phyloP scores from a whole-genome alignment of 345 rosid species.

The Eucalyptus globulus region DNA sequence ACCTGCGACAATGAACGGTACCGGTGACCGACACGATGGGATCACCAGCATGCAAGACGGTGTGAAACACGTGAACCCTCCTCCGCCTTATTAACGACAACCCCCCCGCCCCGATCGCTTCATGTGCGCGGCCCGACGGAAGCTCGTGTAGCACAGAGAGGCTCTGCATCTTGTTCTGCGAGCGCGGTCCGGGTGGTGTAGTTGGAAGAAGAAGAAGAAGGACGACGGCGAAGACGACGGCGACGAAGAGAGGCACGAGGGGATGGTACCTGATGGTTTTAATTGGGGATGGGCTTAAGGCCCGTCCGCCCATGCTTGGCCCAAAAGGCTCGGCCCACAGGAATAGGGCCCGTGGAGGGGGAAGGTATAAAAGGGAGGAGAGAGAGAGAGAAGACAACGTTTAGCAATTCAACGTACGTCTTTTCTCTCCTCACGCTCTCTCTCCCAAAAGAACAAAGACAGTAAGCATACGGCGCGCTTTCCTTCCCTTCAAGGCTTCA shows the following conservation, averaged over 20 bases:
- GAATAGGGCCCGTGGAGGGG: too few species aligned
- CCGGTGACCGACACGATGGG: neutral
- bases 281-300: too few species aligned
- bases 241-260: neutral
- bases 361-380: too few species aligned
- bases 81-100: neutral
- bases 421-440: too few species aligned
- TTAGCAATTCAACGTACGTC: too few species aligned
- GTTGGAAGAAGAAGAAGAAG: neutral
- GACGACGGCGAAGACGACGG: too few species aligned
- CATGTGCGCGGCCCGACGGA: rapidly evolving
- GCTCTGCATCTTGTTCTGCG: neutral
- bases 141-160: neutral
- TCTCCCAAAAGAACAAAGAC: too few species aligned
- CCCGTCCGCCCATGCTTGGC: too few species aligned
- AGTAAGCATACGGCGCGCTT: too few species aligned
- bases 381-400: too few species aligned
- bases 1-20: neutral
- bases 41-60: neutral
- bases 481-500: too few species aligned
- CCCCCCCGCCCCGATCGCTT: neutral
- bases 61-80: neutral
- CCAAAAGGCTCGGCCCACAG: too few species aligned
- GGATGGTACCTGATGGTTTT: conserved; percentile 11
- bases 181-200: neutral